Evolutionary conservation across 2,329 filamentous ascomycete species (phyloP), one percentile per base, ranked within the genome.

Genomic region (Penicillium sp.): DNA sequence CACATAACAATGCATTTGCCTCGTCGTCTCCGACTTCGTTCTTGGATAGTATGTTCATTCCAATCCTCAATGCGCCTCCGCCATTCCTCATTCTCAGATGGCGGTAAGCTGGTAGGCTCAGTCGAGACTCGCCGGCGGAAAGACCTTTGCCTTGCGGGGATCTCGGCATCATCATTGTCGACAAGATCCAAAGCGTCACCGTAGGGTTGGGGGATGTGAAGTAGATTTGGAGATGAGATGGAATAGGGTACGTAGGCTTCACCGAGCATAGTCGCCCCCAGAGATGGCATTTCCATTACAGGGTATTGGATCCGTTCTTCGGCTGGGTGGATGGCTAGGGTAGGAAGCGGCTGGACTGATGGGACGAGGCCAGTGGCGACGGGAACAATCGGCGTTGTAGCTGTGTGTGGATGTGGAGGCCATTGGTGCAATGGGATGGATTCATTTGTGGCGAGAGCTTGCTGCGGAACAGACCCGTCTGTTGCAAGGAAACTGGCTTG

Each of bases 1-100:
- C 61, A 72, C 69, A 72, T 71, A 42, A 72, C 54, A 29, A 59
- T 55, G 51, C 69, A 72, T 49, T 64, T 69, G 37, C 48, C 59
- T 42, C 67, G 57, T 42, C 55, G 59, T 40, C 61, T 66, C 44
- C 59, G 65, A 42, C 54, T 61, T 42, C 63, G 53, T 48, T 70
- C 67, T 22, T 62, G 58, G 28, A 69, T 67, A 9, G 65, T 69
- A 36, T 61, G 58, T 48, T 67, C 60, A 39, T 68, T 69, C 68
- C 68, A 69, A 43, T 69, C 65, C 36, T 67, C 63, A 44, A 70
- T 69, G 18, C 67, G 63, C 11, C 59, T 54, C 42, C 68, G 59
- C 67, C 68, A 68, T 44, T 65, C 65, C 45, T 69, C 64, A 32
- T 62, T 62, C 16, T 54, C 52, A 3, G 62, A 58, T 13, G 61